Evolutionary conservation across 106 monocot species (phyloP).

Genomic region (Phalaenopsis aphrodite): DNA sequence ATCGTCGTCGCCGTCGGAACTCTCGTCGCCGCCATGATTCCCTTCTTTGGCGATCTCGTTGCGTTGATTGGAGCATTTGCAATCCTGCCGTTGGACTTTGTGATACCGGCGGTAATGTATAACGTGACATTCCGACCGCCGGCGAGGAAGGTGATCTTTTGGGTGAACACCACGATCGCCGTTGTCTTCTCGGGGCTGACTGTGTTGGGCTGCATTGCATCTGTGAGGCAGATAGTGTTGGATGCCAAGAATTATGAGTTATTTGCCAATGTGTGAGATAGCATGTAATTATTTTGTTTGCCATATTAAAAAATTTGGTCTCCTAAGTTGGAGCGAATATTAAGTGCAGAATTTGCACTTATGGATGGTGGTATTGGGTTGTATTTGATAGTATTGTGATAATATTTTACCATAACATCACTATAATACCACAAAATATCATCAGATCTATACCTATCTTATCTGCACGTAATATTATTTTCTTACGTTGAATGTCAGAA

Average conservation of each 20-base stretch:
- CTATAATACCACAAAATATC: too few species aligned
- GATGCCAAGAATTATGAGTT: constrained; percentile 22
- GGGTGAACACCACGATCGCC: constrained; percentile 54
- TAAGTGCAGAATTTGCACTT: too few species aligned
- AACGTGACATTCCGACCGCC: constrained; percentile 71
- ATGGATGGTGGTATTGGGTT: too few species aligned
- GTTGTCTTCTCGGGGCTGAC: constrained; percentile 46
- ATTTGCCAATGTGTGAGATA: constrained; percentile 20
- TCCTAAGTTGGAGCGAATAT: too few species aligned
- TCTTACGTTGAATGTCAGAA: too few species aligned
- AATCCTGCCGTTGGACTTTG: constrained; percentile 82
- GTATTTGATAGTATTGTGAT: too few species aligned
- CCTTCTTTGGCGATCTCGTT: constrained; percentile 86
- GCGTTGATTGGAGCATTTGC: constrained; percentile 76
- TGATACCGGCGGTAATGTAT: constrained; percentile 57
- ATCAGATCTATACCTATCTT: too few species aligned
- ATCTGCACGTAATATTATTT: too few species aligned
- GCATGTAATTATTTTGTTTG: too few species aligned
- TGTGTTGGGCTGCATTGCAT: constrained; percentile 35
- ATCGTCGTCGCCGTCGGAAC: constrained; percentile 44
- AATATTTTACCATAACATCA: too few species aligned
- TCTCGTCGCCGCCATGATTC: constrained; percentile 76
- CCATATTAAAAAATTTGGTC: too few species aligned
- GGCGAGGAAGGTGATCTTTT: constrained; percentile 34
- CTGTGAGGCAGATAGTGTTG: constrained; percentile 13